phyloP scores from a whole-genome alignment of 2,329 filamentous ascomycete species.

The Chalaropsis thielavioides region DNA sequence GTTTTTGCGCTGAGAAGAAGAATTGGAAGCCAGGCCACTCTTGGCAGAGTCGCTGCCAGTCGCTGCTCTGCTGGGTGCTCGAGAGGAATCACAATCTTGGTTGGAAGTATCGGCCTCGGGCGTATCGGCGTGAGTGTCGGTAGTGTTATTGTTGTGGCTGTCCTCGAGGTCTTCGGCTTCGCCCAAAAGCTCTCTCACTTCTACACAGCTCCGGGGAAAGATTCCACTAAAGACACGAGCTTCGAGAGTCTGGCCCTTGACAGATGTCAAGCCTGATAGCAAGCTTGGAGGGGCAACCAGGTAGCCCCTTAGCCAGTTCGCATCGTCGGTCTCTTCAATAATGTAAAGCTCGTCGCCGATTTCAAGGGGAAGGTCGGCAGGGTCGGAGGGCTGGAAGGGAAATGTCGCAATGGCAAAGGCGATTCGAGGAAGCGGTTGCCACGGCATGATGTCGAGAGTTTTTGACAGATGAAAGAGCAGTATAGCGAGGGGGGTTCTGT shows the following conservation, averaged over 20 bases:
- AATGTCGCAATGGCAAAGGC: slow-evolving; percentile 95
- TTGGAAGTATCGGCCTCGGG: neutral
- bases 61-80: slow-evolving; percentile 13
- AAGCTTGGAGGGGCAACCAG: slow-evolving; percentile 86
- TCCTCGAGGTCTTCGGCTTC: slow-evolving; percentile 46
- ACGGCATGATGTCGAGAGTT: slow-evolving; percentile 53
- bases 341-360: slow-evolving; percentile 98
- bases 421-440: slow-evolving; percentile 91
- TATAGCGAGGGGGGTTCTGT: neutral
- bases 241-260: slow-evolving; percentile 85
- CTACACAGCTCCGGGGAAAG: slow-evolving; percentile 86
- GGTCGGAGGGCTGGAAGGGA: slow-evolving; percentile 74
- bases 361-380: slow-evolving; percentile 87
- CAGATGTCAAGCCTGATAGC: slow-evolving; percentile 77
- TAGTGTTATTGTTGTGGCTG: slow-evolving; percentile 26
- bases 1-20: slow-evolving; percentile 25
- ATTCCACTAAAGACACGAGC: slow-evolving; percentile 97
- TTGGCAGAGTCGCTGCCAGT: slow-evolving; percentile 36
- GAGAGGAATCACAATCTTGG: slow-evolving; percentile 18
- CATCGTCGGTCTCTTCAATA: slow-evolving; percentile 87
- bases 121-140: neutral
- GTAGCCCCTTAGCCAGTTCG: slow-evolving; percentile 89
- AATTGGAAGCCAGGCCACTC: slow-evolving; percentile 33
- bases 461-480: slow-evolving; percentile 21
- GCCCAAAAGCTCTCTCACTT: slow-evolving; percentile 82